Base-by-base conservation (phyloP, 768 basidiomycete species). In the Mycena olivaceomarginata region DNA sequence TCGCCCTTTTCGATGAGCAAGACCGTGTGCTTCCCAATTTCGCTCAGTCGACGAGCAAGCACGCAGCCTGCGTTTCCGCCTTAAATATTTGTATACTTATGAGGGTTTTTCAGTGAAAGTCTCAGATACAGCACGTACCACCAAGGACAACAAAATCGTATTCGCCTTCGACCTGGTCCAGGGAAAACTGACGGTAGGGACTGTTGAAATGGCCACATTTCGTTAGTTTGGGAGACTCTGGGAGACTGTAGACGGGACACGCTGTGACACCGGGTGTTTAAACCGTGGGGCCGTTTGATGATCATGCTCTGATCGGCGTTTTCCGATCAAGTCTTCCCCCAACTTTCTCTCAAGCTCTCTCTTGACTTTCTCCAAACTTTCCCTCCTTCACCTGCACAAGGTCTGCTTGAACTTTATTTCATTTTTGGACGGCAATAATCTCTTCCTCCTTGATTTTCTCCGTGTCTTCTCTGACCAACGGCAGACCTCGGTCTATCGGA, bases 31-130 rank as follows among this genome's bases (percentile, higher is more conserved):
- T 64, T 41, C 5, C 78, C 46, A 76, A 83, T 79, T 70, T 85
- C 84, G 9, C 82, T 76, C 1, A 87, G 82, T 1, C 85, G 77
- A 5, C 77, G 77, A 11, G 86, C 84, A 59, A 87, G 81, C n/a
- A 83, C 81, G 12, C 82, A 77, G 39, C 85, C 86, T 3, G 85
- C 81, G 25, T 83, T 81, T 10, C 86, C 86, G 9, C 84, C 85
- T 65, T 39, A 15, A 31, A 31, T 31, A 31, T 31, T 31, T 31
- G 31, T 31, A 31, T 60, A n/a, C n/a, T n/a, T n/a, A 20, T 6
- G 2, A 62, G 37, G 18, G 48, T 7, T 18, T 10, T 40, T 37
- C 39, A 39, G 37, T 15, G 13, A 43, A 5, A 18, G 41, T 63
- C 48, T 4, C 15, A 39, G 15, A 22, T 15, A 43, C n/a, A 0